Percentiles rank a stretch among this genome's conserved stretches.
Evolutionary conservation across 306 rosid genomes (phyloP).

Genomic region (Comarum palustre): DNA sequence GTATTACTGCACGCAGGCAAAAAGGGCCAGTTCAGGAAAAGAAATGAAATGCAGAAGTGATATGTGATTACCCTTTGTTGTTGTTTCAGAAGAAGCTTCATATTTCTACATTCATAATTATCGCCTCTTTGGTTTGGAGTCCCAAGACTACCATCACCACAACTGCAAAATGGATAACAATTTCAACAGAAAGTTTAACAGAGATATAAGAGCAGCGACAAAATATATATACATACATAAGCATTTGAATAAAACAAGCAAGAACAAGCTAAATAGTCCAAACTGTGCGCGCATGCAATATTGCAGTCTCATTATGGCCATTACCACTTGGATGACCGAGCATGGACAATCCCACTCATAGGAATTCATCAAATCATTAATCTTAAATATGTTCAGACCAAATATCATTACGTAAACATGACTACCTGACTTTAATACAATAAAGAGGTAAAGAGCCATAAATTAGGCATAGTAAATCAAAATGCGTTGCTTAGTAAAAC

Average conservation of each 20-base stretch:
- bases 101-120: constrained; percentile 98
- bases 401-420: too few species aligned
- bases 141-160: constrained; percentile 96
- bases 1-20: not conserved
- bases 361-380: not conserved
- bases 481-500: not conserved
- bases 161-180: constrained; percentile 53
- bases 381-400: not conserved
- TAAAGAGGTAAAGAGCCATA: not conserved
- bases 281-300: not conserved
- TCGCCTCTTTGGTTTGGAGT: constrained; percentile 97
- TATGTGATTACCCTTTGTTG: constrained; percentile 78
- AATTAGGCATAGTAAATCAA: not conserved
- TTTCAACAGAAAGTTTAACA: constrained; percentile 21
- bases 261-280: not conserved
- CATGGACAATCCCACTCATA: not conserved
- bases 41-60: constrained; percentile 19
- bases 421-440: not conserved
- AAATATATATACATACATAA: not conserved
- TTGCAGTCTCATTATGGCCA: not conserved
- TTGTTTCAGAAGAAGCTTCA: constrained; percentile 99
- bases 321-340: too few species aligned
- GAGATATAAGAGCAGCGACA: not conserved
- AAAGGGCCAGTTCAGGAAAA: not conserved
- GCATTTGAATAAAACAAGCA: not conserved